A percentile compares a stretch with the other conserved stretches of the same genome.
These are phyloP conservation scores for Paraphoma chrysanthemicola DNA, from an alignment of 2,329 filamentous ascomycete species.

Conservation along the genomic window DNA sequence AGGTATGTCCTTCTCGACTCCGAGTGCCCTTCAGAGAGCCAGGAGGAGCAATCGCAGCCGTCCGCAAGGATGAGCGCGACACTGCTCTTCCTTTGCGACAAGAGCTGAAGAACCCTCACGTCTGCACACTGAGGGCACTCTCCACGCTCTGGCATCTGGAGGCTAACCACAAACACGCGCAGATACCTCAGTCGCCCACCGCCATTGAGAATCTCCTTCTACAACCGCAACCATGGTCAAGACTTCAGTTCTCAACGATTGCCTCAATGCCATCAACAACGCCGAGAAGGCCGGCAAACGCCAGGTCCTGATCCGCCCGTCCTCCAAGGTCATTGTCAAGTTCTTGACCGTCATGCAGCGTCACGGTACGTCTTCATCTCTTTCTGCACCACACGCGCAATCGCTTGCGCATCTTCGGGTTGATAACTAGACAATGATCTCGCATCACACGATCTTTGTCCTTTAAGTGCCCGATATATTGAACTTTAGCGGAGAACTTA, in stretches of 20 bases:
- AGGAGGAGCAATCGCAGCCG: conserved; percentile 52
- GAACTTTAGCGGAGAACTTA: conserved; percentile 84
- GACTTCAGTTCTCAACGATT: conserved; percentile 99
- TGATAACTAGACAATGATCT: conserved; percentile 99
- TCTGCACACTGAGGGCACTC: conserved; percentile 66
- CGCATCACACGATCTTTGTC: conserved; percentile 88
- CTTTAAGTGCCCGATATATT: conserved; percentile 99
- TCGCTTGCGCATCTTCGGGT: conserved; percentile 70
- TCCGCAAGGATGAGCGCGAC: conserved; percentile 46
- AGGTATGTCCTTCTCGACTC: conserved; percentile 46
- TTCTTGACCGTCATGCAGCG: conserved; percentile 99
- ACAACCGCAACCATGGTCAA: conserved; percentile 90
- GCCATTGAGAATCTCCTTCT: conserved; percentile 82
- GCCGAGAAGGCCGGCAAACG: conserved; percentile 99
- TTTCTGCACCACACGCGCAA: conserved; percentile 19
- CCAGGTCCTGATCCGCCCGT: conserved; percentile 96
- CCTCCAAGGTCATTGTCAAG: conserved; percentile 99
- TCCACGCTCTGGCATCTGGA: conserved; percentile 70
- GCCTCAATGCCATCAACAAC: conserved; percentile 99
- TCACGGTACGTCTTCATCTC: conserved; percentile 78
- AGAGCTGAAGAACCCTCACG: conserved; percentile 73
- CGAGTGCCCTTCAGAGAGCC: conserved; percentile 61
- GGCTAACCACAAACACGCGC: conserved; percentile 60
- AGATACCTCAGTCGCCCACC: conserved; percentile 67
- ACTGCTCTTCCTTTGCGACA: conserved; percentile 57